Conservation (phyloP, 2,329 filamentous ascomycete genomes). For the Botrytis aclada region DNA sequence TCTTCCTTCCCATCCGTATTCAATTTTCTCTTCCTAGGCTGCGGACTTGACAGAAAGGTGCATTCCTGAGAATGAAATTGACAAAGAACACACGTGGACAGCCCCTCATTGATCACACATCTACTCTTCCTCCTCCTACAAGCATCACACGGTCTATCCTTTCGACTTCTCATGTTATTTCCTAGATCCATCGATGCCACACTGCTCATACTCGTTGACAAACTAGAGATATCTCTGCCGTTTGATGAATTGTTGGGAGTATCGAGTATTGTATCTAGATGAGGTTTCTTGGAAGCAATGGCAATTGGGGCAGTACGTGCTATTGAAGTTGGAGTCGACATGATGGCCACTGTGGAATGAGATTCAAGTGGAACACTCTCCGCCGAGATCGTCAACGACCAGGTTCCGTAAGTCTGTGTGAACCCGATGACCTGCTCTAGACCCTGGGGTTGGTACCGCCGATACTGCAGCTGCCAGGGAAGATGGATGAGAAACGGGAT, state of each 20-base stretch:
- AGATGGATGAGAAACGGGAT: conserved; percentile 22
- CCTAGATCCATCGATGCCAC: conserved; percentile 51
- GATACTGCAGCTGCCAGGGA: conserved; percentile 29
- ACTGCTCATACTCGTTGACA: conserved; percentile 51
- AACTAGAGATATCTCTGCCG: conserved; percentile 38
- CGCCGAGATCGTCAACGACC: conserved; percentile 17
- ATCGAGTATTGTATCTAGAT: conserved; percentile 32
- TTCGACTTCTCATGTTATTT: conserved; percentile 44
- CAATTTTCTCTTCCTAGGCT: conserved; percentile 76
- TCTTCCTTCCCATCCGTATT: conserved; percentile 56
- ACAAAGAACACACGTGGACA: conserved; percentile 70
- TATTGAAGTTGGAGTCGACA: conserved; percentile 50
- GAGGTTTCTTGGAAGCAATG: conserved; percentile 60
- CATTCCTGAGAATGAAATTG: conserved; percentile 76
- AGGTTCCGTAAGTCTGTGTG: conserved; percentile 28
- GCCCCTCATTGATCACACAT: conserved; percentile 76
- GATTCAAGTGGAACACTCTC: conserved; percentile 25
- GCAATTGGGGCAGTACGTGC: conserved; percentile 62
- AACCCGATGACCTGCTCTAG: conserved; percentile 31
- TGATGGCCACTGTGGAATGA: conserved; percentile 29
- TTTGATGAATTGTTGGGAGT: conserved; percentile 24
- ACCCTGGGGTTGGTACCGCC: conserved; percentile 29
- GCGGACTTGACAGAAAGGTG: conserved; percentile 73
- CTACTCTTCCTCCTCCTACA: conserved; percentile 71
- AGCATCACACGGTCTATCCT: conserved; percentile 64